Base-by-base conservation (phyloP, 768 basidiomycete genomes). In the Leccinum variicolor region DNA sequence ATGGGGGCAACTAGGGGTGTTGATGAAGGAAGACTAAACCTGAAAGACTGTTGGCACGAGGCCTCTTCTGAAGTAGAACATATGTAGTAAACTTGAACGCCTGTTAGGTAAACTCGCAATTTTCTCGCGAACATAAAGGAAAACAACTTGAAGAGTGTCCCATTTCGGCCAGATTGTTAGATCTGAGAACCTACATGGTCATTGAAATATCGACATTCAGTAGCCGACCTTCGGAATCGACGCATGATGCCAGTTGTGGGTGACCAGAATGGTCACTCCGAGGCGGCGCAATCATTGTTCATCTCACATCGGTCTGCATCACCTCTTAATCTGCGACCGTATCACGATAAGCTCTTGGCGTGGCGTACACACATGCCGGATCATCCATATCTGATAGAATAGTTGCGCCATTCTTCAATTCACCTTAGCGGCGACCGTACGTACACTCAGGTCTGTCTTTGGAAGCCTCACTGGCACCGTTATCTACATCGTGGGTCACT, bases 321-420 rank as follows among this genome's bases (percentile, higher is more conserved):
- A 41, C 62, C 63, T 46, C 63, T 61, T 43, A 61, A 64, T 64
- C 63, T 25, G 50, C 62, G 62, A 52, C 39, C 39, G 13, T 33
- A 41, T 64, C 48, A 29, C 41, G 19, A 50, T 36, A 45, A n/a
- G 19, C 53, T 53, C 39, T 41, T 53, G 15, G 53, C 45, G 21
- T 6, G 10, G 23, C 13, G 14, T 41, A 31, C 11, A 31, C 29
- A 31, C 29, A 31, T 29, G 1, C 31, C 41, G 21, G 28, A 45
- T 26, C 25, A n/a, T 15, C 33, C 25, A 33, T 47, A 50, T 50
- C 54, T 45, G 46, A 54, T 49, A 17, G 34, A 13, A 31, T 3
- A n/a, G 5, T 47, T 41, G 23, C 52, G 46, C 47, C 58, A 21
- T 34, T 41, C 19, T 33, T 48, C 47, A 14, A 17, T 43, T 10